Conservation (phyloP, 306 rosid genomes). For the Quercus variabilis region DNA sequence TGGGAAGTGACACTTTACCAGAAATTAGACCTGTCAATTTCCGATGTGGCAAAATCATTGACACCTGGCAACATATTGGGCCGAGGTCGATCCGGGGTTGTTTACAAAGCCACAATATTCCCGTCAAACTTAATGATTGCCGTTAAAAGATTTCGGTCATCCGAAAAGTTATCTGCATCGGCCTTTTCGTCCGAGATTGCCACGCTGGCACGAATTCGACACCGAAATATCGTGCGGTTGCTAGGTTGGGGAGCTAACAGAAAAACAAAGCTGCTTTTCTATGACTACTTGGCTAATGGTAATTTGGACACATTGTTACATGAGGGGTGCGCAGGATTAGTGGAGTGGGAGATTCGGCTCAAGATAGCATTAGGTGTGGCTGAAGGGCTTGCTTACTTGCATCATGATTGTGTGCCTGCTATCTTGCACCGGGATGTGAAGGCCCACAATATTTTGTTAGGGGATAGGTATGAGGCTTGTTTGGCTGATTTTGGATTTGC, state of each 20-base stretch:
- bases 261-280: constrained; percentile 65
- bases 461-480: constrained; percentile 71
- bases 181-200: constrained; percentile 85
- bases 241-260: constrained; percentile 87
- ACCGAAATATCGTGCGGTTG: constrained; percentile 80
- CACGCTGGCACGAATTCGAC: constrained; percentile 77
- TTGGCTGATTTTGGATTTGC: constrained; percentile 96
- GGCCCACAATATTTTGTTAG: constrained; percentile 66
- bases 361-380: constrained; percentile 87
- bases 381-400: constrained; percentile 82
- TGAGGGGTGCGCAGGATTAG: constrained; percentile 60
- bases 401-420: constrained; percentile 87
- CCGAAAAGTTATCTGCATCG: constrained; percentile 67
- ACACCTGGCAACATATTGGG: constrained; percentile 61
- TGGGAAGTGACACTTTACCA: constrained; percentile 95
- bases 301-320: constrained; percentile 58
- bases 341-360: constrained; percentile 86
- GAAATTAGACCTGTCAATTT: constrained; percentile 77
- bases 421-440: constrained; percentile 96
- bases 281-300: constrained; percentile 68
- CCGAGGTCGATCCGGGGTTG: constrained; percentile 84
- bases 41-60: constrained; percentile 60
- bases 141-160: constrained; percentile 50
- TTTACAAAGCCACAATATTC: constrained; percentile 45
- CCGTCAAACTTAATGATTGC: constrained; percentile 57